These are phyloP conservation scores for Agaricales sp. DNA, from an alignment of 1,284 basidiomycete species.

Conservation along the genomic window DNA sequence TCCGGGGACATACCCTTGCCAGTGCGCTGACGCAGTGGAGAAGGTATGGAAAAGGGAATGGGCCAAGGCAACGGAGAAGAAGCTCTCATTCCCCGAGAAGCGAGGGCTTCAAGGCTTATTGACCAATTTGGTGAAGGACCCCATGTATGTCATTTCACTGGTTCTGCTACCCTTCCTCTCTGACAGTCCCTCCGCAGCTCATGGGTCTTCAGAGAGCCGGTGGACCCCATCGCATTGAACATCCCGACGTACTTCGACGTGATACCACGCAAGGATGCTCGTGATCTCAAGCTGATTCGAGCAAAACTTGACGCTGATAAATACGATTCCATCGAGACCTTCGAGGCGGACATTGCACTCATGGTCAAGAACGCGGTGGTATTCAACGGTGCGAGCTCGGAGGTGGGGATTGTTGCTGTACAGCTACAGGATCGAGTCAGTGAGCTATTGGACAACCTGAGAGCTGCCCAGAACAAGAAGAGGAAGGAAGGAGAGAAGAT, in stretches of 20 bases:
- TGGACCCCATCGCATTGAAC: constrained; percentile 64
- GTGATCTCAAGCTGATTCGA: constrained; percentile 81
- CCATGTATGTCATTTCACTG: constrained; percentile 39
- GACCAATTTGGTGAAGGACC: constrained; percentile 63
- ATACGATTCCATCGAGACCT: constrained; percentile 67
- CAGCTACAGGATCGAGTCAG: constrained; percentile 37
- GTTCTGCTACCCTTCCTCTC: constrained; percentile 6
- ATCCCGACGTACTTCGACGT: constrained; percentile 82
- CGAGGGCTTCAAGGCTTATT: constrained; percentile 68
- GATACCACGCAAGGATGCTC: constrained; percentile 76
- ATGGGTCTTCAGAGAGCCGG: constrained; percentile 78
- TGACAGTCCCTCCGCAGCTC: constrained; percentile 34
- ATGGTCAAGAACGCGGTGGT: constrained; percentile 81
- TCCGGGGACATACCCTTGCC: constrained; percentile 63
- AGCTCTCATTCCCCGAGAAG: constrained; percentile 75
- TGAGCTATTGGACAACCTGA: constrained; percentile 40
- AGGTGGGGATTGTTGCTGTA: constrained; percentile 58
- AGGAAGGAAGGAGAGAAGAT: constrained; percentile 57
- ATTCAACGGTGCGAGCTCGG: constrained; percentile 78
- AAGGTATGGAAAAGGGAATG: constrained; percentile 80
- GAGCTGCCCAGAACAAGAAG: constrained; percentile 41
- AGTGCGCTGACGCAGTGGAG: constrained; percentile 69
- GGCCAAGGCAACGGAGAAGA: constrained; percentile 67
- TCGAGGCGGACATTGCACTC: constrained; percentile 75
- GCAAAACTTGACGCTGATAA: constrained; percentile 75